Conservation (phyloP, 352 stramenopile species). For the Phytopythium kandeliae region DNA sequence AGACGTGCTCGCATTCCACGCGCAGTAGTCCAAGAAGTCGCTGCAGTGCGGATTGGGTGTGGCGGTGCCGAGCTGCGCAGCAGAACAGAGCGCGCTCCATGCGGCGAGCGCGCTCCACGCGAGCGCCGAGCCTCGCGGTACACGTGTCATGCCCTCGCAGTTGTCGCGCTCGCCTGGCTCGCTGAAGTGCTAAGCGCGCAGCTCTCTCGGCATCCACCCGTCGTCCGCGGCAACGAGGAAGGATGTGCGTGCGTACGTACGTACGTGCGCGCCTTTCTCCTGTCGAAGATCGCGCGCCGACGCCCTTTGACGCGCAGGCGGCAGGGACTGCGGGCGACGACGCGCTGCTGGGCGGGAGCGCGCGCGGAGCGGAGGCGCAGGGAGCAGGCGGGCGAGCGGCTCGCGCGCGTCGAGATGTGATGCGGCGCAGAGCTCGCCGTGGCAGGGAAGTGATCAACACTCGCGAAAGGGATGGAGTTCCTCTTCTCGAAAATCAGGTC, state of each 20-base stretch:
- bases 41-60: conserved; percentile 27
- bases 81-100: neutral
- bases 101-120: neutral
- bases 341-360: neutral
- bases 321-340: neutral
- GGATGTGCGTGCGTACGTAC: neutral
- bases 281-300: neutral
- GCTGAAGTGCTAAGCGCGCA: neutral
- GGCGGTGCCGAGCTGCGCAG: conserved; percentile 1
- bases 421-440: no score
- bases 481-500: no score
- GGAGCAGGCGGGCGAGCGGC: neutral
- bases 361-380: neutral
- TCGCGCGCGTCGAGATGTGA: no score
- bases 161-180: neutral
- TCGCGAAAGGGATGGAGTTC: neutral
- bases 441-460: neutral
- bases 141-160: neutral
- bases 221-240: neutral
- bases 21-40: conserved; percentile 34
- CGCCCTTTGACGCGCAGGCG: neutral
- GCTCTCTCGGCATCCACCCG: neutral
- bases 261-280: neutral
- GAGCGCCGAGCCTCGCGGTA: neutral
- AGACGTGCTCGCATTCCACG: conserved; percentile 38